Conservation (phyloP, 169 alveolate species). For the Plasmodium vivax region DNA sequence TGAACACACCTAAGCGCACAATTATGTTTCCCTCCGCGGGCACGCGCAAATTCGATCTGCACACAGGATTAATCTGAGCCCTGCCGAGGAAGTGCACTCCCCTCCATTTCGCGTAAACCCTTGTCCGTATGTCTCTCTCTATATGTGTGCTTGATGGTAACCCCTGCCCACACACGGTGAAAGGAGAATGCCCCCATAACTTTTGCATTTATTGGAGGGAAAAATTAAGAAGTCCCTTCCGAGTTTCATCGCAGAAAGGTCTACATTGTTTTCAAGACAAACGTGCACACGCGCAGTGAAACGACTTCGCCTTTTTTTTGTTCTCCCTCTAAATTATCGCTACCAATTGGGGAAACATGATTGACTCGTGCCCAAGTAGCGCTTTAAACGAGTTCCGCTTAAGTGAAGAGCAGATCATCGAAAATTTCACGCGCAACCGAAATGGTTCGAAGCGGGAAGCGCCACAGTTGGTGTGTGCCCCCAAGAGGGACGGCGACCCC, state of each 20-base stretch:
- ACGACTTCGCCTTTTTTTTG: background rate
- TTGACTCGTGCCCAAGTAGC: slow-evolving; percentile 13
- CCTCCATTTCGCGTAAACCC: background rate
- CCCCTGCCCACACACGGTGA: background rate
- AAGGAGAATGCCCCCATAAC: background rate
- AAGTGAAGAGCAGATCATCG: slow-evolving; percentile 61
- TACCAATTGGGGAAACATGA: slow-evolving; percentile 5
- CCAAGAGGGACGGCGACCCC: background rate
- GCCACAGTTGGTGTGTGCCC: background rate
- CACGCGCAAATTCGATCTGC: background rate
- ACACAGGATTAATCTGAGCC: background rate
- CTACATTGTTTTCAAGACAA: background rate
- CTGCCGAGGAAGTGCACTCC: background rate
- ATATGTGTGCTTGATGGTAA: slow-evolving; percentile 6
- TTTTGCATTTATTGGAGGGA: background rate
- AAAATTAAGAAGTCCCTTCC: background rate
- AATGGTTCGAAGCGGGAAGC: background rate
- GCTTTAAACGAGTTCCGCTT: slow-evolving; percentile 37
- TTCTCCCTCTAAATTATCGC: background rate
- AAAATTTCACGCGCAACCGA: slow-evolving; percentile 10
- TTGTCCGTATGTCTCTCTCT: background rate
- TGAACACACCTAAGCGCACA: background rate
- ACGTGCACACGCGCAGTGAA: background rate
- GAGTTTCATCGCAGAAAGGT: background rate
- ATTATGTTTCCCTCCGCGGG: background rate